phyloP scores from a whole-genome alignment of 106 monocot species.

The Platanthera zijinensis region DNA sequence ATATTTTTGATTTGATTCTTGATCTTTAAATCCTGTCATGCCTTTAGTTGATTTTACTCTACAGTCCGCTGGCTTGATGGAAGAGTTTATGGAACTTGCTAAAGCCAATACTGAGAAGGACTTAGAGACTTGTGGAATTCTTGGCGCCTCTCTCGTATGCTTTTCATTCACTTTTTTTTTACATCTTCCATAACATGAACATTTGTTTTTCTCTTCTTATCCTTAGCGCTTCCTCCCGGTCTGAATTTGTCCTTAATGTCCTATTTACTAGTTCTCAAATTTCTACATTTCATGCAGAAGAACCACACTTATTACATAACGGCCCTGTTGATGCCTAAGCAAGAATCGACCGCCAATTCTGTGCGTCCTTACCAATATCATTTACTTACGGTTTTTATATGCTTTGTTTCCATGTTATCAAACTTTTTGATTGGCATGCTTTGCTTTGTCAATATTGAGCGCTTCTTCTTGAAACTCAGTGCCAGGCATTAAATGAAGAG shows the following conservation, averaged over 20 bases:
- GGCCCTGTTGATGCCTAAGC: slow-evolving; percentile 84
- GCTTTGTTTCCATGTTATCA: neutral
- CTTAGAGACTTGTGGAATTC: slow-evolving; percentile 90
- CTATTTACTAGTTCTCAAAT: neutral
- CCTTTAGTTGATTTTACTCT: slow-evolving; percentile 10
- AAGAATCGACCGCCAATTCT: slow-evolving; percentile 75
- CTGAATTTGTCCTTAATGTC: neutral
- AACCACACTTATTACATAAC: slow-evolving; percentile 70
- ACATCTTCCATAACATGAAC: neutral
- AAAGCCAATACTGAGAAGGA: slow-evolving; percentile 69
- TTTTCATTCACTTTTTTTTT: neutral
- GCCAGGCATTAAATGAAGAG: slow-evolving; percentile 83
- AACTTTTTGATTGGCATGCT: neutral
- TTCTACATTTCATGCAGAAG: slow-evolving; percentile 37
- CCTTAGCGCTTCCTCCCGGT: neutral
- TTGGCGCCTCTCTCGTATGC: slow-evolving; percentile 89
- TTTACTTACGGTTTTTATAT: neutral
- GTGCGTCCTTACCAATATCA: slow-evolving; percentile 32
- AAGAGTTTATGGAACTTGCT: slow-evolving; percentile 89
- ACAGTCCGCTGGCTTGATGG: slow-evolving; percentile 79
- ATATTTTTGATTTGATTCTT: neutral
- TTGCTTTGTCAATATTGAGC: neutral
- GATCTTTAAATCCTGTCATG: neutral
- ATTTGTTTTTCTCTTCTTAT: neutral
- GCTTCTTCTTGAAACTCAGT: slow-evolving; percentile 35